Evolutionary conservation across 441 rosid genomes (phyloP).

Genomic region (Corymbia citriodora): DNA sequence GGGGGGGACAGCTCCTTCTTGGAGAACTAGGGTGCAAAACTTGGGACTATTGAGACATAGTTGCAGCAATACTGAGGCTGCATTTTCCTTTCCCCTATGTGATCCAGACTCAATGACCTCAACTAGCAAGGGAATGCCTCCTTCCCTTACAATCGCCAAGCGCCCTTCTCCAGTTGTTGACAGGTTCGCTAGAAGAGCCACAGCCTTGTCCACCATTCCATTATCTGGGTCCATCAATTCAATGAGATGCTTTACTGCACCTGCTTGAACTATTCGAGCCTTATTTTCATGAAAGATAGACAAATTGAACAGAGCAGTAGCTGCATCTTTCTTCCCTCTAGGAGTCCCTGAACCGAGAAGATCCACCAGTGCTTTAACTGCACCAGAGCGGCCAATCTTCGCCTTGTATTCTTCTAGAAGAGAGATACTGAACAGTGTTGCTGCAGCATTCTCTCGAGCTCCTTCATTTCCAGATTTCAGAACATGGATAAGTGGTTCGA

Average conservation of each 20-base stretch:
- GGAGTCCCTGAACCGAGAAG: slow-evolving; percentile 77
- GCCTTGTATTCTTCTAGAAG: slow-evolving; percentile 70
- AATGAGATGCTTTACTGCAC: slow-evolving; percentile 75
- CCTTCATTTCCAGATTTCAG: slow-evolving; percentile 68
- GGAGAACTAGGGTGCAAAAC: slow-evolving; percentile 83
- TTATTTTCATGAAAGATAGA: slow-evolving; percentile 89
- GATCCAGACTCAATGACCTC: slow-evolving; percentile 86
- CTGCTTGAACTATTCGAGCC: slow-evolving; percentile 89
- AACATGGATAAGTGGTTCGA: slow-evolving; percentile 80
- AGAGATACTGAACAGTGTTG: slow-evolving; percentile 75
- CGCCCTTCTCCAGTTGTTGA: slow-evolving; percentile 79
- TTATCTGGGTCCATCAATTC: slow-evolving; percentile 58
- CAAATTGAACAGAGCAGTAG: slow-evolving; percentile 85
- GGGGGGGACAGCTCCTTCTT: slow-evolving; percentile 97
- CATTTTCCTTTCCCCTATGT: slow-evolving; percentile 87
- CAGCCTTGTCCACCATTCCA: slow-evolving; percentile 91
- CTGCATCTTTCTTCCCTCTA: slow-evolving; percentile 91
- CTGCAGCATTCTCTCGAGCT: slow-evolving; percentile 91
- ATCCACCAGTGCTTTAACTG: slow-evolving; percentile 67
- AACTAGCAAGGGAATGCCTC: slow-evolving; percentile 73
- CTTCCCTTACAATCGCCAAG: slow-evolving; percentile 57
- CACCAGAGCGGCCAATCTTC: slow-evolving; percentile 77
- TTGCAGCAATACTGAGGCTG: slow-evolving; percentile 76
- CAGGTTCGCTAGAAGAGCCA: slow-evolving; percentile 84
- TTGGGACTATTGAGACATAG: slow-evolving; percentile 68